Evolutionary conservation across 2,329 filamentous ascomycete species (phyloP).

Genomic region (Falciphora oryzae): DNA sequence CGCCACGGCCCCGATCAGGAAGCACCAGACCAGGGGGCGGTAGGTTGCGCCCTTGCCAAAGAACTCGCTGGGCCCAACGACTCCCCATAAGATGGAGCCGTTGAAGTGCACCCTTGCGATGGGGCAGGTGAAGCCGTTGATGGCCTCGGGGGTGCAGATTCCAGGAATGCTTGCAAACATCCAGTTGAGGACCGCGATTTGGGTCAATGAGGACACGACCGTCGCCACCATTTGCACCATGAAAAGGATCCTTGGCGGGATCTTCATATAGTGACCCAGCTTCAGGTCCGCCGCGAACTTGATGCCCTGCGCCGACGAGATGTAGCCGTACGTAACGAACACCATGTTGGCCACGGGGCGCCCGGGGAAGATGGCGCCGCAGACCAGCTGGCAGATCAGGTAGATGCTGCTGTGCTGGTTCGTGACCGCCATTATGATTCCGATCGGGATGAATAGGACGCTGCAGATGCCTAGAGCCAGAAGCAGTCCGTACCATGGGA

Average conservation of each 20-base stretch:
- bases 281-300: slow-evolving; percentile 87
- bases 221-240: slow-evolving; percentile 73
- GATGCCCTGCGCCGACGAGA: slow-evolving; percentile 80
- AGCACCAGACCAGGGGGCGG: slow-evolving; percentile 72
- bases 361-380: slow-evolving; percentile 75
- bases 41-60: slow-evolving; percentile 74
- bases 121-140: slow-evolving; percentile 83
- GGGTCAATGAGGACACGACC: slow-evolving; percentile 69
- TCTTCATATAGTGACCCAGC: slow-evolving; percentile 83
- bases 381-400: slow-evolving; percentile 79
- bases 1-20: slow-evolving; percentile 68
- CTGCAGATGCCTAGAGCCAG: slow-evolving; percentile 73
- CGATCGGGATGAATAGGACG: slow-evolving; percentile 82
- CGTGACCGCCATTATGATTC: slow-evolving; percentile 89
- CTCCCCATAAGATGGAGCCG: slow-evolving; percentile 83
- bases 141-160: slow-evolving; percentile 72
- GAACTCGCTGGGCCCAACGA: slow-evolving; percentile 76
- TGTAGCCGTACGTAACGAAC: slow-evolving; percentile 87
- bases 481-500: slow-evolving; percentile 82
- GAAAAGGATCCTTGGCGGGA: slow-evolving; percentile 73
- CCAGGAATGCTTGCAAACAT: slow-evolving; percentile 74
- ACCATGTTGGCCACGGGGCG: slow-evolving; percentile 90
- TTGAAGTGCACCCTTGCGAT: slow-evolving; percentile 87
- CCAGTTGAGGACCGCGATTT: slow-evolving; percentile 84
- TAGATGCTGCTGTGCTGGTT: slow-evolving; percentile 86